Base-by-base conservation (phyloP, 768 basidiomycete species). In the Mycena olivaceomarginata region DNA sequence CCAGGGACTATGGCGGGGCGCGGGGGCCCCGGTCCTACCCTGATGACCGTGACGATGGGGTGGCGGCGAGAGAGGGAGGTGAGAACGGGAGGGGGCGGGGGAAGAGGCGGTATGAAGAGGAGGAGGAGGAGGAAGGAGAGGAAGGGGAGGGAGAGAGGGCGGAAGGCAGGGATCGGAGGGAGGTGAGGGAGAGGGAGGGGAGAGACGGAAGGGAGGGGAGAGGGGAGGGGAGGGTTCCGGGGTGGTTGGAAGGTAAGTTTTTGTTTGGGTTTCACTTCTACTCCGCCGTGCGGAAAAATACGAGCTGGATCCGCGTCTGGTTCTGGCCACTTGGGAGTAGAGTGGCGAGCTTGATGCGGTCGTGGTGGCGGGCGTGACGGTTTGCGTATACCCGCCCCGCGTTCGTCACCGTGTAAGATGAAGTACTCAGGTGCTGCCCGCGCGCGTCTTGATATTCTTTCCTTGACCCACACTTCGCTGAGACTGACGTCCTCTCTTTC, bases 211-310 rank as follows among this genome's bases (percentile, higher is more conserved):
- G 31, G 31, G 31, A 31, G 84, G 82, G 22, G 79, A 78, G 13
- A 3, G 82, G 31, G 80, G n/a, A 41, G n/a, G 80, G 25, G 53
- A 80, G 78, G 25, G 85, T 88, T 4, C 85, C 87, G 10, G 82
- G 85, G 60, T 89, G 89, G 89, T 77, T 89, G 18, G 84, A 88
- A 82, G 82, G 88, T 87, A 31, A 12, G 82, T 81, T 13, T 13
- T 53, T 53, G 7, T 20, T 31, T 31, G 31, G 18, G 22, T 53
- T 53, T n/a, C 15, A 1, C 15, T 45, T 45, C 43, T 7, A 31
- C 31, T 4, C 31, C 31, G 31, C 31, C 31, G 31, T 31, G 31
- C 31, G 31, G 25, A 25, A 31, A 31, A 31, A 31, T 31, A 31
- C 31, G 31, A 4, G 31, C 31, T 31, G 31, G 31, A 31, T 31